Percentiles rank a stretch among this genome's conserved stretches.
These are phyloP conservation scores for Ustilago nuda DNA, from an alignment of 1,284 basidiomycete genomes.

Conservation along the genomic window DNA sequence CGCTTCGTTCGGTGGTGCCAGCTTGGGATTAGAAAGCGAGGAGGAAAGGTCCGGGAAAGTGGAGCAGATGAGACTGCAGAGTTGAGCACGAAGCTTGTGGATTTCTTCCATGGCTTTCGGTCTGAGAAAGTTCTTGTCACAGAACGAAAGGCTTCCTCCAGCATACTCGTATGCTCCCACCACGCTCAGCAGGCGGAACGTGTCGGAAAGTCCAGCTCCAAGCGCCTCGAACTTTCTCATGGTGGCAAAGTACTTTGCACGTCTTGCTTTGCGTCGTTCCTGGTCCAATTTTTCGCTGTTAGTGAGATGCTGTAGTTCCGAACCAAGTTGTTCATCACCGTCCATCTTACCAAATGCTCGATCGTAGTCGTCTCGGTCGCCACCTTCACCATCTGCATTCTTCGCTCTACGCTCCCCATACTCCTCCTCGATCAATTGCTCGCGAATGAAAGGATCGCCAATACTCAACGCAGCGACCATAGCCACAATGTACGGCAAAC, in stretches of 20 bases:
- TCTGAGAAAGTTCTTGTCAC: slow-evolving; percentile 88
- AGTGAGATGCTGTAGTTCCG: slow-evolving; percentile 71
- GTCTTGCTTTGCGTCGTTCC: slow-evolving; percentile 77
- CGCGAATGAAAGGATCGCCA: slow-evolving; percentile 93
- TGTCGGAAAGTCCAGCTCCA: slow-evolving; percentile 86
- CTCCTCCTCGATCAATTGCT: slow-evolving; percentile 74
- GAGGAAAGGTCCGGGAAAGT: slow-evolving; percentile 26
- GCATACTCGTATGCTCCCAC: slow-evolving; percentile 96
- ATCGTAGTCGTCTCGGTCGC: slow-evolving; percentile 72
- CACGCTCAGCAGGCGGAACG: slow-evolving; percentile 88
- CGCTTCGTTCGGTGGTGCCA: slow-evolving; percentile 55
- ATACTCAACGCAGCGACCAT: slow-evolving; percentile 93
- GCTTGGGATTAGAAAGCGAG: slow-evolving; percentile 42
- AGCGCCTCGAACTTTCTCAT: slow-evolving; percentile 80
- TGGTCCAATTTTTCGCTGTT: slow-evolving; percentile 75
- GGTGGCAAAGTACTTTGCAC: slow-evolving; percentile 72
- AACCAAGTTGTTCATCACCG: slow-evolving; percentile 71
- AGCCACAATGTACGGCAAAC: slow-evolving; percentile 89
- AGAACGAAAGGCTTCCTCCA: slow-evolving; percentile 81
- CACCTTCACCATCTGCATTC: slow-evolving; percentile 67
- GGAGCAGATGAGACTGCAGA: slow-evolving; percentile 68
- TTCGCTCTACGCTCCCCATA: slow-evolving; percentile 68
- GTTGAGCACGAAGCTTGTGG: slow-evolving; percentile 90
- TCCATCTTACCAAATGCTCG: slow-evolving; percentile 70
- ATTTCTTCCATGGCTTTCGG: slow-evolving; percentile 99